A percentile compares a stretch with the other conserved stretches of the same genome.
These are phyloP conservation scores for Dipodascopsis uninucleata DNA, from an alignment of 805 yeast genomes.

Conservation along the genomic window DNA sequence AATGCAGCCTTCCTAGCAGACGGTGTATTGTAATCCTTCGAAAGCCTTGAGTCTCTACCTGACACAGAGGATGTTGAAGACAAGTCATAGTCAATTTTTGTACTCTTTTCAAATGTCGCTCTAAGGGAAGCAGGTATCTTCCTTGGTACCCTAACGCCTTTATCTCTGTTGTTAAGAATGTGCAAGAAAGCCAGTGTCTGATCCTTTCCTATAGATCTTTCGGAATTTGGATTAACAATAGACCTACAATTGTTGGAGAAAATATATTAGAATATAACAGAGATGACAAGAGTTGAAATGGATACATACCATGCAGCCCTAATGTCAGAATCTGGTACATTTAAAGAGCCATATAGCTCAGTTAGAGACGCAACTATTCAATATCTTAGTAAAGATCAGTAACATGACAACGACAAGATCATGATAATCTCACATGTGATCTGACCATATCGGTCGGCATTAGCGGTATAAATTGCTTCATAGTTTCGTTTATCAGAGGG, in stretches of 20 bases:
- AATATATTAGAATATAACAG: not conserved
- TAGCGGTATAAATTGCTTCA: constrained; percentile 69
- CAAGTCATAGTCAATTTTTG: constrained; percentile 39
- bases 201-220: constrained; percentile 86
- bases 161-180: constrained; percentile 83
- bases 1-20: constrained; percentile 28
- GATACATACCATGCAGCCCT: constrained; percentile 70
- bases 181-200: constrained; percentile 87
- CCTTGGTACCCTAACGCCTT: constrained; percentile 80
- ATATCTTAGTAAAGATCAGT: not conserved
- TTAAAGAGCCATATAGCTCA: constrained; percentile 65
- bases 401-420: not conserved
- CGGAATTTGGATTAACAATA: constrained; percentile 83
- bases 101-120: constrained; percentile 85
- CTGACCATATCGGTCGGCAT: constrained; percentile 76
- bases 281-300: not conserved
- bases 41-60: not conserved
- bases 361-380: constrained; percentile 56
- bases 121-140: constrained; percentile 91
- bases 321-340: constrained; percentile 79
- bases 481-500: constrained; percentile 79
- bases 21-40: constrained; percentile 5
- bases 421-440: constrained; percentile 46
- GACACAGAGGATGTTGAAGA: constrained; percentile 17
- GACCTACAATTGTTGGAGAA: constrained; percentile 37